Evolutionary conservation across 140 eudicot species (phyloP), one percentile per base, ranked within the genome.

Genomic region (Oenanthe javanica): DNA sequence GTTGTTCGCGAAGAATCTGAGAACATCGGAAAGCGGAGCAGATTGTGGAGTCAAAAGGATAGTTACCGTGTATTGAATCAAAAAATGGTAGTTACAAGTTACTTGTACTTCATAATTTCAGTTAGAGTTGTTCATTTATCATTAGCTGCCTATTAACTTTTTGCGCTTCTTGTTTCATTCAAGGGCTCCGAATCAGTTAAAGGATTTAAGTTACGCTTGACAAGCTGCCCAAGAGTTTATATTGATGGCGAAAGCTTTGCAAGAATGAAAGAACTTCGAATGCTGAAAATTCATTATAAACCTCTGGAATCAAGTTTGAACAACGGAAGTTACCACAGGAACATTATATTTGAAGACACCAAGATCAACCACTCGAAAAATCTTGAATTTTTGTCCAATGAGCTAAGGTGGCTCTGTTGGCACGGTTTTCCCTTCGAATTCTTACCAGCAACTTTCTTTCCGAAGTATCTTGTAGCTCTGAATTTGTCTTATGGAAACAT

Each of bases 1-100:
- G 54, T 72, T 72, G 77, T 45, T 72, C 77, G 77, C 15, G 54
- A 72, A 72, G 77, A 72, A 43, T 72, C 77, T 19, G 77, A 72
- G 13, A 42, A 72, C 23, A 8, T 13, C 0, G 76, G 76, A 3
- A 71, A 71, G 47, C 9, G 76, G 27, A 71, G 76, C 47, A 71
- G 77, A 45, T 72, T 43, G 52, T 72, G 77, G 77, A 6, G 16
- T 72, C 77, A 72, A 45, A 72, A 72, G 36, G 77, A 72, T 72
- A 72, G 77, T 45, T 45, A 45, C 36, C 54, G 18, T 21, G 36
- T 72, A 21, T 16, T 72, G 54, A 72, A 45, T 21, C 23, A 15
- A 8, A 48, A 10, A 31, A 42, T 19, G 77, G 77, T 72, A 31
- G 36, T 31, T 31, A 31, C 48, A 14, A 45, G 13, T 42, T 45